Evolutionary conservation across 2,329 filamentous ascomycete species (phyloP).

Genomic region (Myrmaecium sp.): DNA sequence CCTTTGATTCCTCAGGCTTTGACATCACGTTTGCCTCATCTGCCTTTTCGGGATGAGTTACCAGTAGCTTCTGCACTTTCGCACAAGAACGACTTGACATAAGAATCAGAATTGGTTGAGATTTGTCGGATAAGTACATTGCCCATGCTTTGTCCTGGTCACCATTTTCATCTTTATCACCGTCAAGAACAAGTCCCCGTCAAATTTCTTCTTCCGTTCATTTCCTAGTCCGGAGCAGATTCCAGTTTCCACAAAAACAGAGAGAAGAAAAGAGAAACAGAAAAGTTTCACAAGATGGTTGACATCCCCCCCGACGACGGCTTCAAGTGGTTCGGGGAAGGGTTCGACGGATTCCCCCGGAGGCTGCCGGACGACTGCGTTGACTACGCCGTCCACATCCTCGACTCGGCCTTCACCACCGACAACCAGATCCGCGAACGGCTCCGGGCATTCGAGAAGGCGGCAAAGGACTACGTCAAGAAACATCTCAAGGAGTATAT

Average conservation of each 20-base stretch:
- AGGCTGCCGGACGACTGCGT: conserved; percentile 66
- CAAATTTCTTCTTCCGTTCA: neutral
- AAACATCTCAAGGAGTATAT: conserved; percentile 69
- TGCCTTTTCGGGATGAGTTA: neutral
- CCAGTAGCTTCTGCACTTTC: neutral
- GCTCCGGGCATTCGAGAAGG: conserved; percentile 57
- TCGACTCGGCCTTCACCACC: conserved; percentile 36
- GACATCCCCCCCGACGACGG: conserved; percentile 30
- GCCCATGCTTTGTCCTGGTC: neutral
- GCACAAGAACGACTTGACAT: too few relatives aligned
- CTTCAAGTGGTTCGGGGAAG: conserved; percentile 48
- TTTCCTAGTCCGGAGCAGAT: too few relatives aligned
- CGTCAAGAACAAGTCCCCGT: neutral
- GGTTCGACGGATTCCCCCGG: conserved; percentile 48
- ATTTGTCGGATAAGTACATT: neutral
- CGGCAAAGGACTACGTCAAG: conserved; percentile 45
- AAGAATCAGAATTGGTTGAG: too few relatives aligned
- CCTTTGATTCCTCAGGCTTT: neutral
- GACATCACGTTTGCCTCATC: neutral
- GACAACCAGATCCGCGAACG: conserved; percentile 42
- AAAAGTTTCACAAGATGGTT: too few relatives aligned
- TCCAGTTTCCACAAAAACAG: too few relatives aligned
- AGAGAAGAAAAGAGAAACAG: conserved; percentile 1
- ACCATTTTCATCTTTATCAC: neutral
- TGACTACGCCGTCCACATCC: conserved; percentile 64